Conservation (phyloP, 768 basidiomycete species). For the Suillus alpinus region DNA sequence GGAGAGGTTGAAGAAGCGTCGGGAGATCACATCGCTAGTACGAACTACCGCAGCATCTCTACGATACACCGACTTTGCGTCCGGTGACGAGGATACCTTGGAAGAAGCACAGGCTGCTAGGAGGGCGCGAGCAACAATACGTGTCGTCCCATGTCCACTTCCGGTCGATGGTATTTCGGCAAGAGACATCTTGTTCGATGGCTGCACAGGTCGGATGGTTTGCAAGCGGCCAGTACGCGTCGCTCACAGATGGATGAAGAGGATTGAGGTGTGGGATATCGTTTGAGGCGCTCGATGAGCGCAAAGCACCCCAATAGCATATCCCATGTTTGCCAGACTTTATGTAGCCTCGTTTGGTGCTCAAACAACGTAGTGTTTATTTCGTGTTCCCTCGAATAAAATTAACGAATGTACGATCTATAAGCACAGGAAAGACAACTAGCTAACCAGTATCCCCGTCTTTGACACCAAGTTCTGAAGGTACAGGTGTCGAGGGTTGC, state of each 20-base stretch:
- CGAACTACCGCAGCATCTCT: not conserved
- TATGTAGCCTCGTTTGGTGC: not conserved
- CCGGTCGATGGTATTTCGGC: conserved; percentile 4
- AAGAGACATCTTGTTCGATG: conserved; percentile 1
- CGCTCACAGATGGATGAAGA: conserved; percentile 4
- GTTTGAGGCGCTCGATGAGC: not conserved
- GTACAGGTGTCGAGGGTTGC: conserved; percentile 36
- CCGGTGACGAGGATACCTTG: conserved; percentile 1
- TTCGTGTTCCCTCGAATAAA: not conserved
- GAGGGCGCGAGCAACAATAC: not conserved
- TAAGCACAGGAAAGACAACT: conserved; percentile 1
- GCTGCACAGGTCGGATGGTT: conserved; percentile 1
- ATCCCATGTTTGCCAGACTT: not conserved
- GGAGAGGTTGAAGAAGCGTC: conserved; percentile 3
- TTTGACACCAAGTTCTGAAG: conserved; percentile 66
- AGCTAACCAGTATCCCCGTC: conserved; percentile 71
- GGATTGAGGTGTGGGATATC: conserved; percentile 5
- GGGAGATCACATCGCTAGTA: not conserved
- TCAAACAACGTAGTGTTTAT: conserved; percentile 3
- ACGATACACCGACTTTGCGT: conserved; percentile 4
- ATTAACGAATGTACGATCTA: conserved; percentile 4
- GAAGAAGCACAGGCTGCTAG: conserved; percentile 4
- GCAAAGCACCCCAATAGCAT: not conserved
- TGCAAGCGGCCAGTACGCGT: conserved; percentile 3
- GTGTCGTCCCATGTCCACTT: conserved; percentile 4